Conservation (phyloP, 164 flowering plant species). For the Chimonanthus salicifolius region DNA sequence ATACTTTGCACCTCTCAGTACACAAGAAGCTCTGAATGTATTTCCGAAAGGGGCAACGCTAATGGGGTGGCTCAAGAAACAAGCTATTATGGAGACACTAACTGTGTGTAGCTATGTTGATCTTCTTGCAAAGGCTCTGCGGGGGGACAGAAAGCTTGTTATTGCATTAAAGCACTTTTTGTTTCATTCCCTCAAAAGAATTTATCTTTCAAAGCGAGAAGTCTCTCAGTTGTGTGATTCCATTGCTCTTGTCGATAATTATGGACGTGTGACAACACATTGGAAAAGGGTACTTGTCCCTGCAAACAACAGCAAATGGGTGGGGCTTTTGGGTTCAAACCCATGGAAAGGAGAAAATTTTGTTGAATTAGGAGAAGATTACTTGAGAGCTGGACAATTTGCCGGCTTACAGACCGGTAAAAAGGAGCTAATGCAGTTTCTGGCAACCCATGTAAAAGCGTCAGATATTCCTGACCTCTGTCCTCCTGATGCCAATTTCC, state of each 20-base stretch:
- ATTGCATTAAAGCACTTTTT: slow-evolving; percentile 24
- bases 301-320: slow-evolving; percentile 55
- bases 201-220: background rate
- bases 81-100: slow-evolving; percentile 1
- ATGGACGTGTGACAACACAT: slow-evolving; percentile 21
- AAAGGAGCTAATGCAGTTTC: slow-evolving; percentile 29
- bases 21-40: background rate
- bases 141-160: slow-evolving; percentile 5
- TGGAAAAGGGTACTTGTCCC: slow-evolving; percentile 49
- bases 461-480: slow-evolving; percentile 49
- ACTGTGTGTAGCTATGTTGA: background rate
- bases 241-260: slow-evolving; percentile 43
- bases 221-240: slow-evolving; percentile 20
- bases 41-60: slow-evolving; percentile 2
- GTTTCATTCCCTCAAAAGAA: slow-evolving; percentile 26
- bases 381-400: slow-evolving; percentile 27
- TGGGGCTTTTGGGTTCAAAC: slow-evolving; percentile 38
- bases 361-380: slow-evolving; percentile 48
- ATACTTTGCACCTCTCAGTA: slow-evolving; percentile 15
- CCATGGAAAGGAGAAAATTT: slow-evolving; percentile 44
- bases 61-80: slow-evolving; percentile 8
- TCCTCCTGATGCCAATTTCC: slow-evolving; percentile 45
- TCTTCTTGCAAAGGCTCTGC: background rate
- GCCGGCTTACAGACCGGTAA: slow-evolving; percentile 26
- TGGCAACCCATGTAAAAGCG: slow-evolving; percentile 27